Percentiles rank a stretch among this genome's conserved stretches.
phyloP scores from a whole-genome alignment of 495 filamentous ascomycete genomes.

The Diplogelasinospora grovesii region DNA sequence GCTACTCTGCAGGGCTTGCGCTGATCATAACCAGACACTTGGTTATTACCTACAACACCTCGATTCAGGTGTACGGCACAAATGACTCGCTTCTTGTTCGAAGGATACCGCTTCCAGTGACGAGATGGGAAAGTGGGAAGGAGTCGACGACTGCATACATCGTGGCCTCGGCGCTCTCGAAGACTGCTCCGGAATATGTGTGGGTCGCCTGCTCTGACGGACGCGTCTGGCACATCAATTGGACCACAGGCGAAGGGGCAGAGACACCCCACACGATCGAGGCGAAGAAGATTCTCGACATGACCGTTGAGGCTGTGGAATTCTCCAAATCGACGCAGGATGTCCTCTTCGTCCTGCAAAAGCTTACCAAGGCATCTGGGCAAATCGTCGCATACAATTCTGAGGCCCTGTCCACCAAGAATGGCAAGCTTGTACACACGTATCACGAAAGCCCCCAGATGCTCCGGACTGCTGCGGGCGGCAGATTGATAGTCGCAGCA shows the following conservation, averaged over 20 bases:
- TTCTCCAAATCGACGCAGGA: slow-evolving; percentile 30
- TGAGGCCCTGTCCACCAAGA: slow-evolving; percentile 13
- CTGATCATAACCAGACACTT: slow-evolving; percentile 54
- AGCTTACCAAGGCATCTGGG: slow-evolving; percentile 15
- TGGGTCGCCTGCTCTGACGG: slow-evolving; percentile 66
- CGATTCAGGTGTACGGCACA: slow-evolving; percentile 75
- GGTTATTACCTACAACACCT: slow-evolving; percentile 52
- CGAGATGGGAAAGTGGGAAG: slow-evolving; percentile 15
- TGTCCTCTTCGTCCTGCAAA: slow-evolving; percentile 38
- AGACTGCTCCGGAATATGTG: slow-evolving; percentile 48
- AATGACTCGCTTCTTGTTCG: slow-evolving; percentile 71
- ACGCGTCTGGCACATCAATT: slow-evolving; percentile 66
- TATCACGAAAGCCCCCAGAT: slow-evolving; percentile 25
- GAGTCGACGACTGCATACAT: slow-evolving; percentile 27
- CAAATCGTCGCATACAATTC: slow-evolving; percentile 38
- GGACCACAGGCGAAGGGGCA: slow-evolving; percentile 53
- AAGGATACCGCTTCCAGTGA: slow-evolving; percentile 40
- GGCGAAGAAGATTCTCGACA: slow-evolving; percentile 33
- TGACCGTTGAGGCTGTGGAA: slow-evolving; percentile 37
- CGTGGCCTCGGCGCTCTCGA: slow-evolving; percentile 54
- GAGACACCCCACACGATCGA: slow-evolving; percentile 30
- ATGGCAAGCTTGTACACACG: slow-evolving; percentile 25
- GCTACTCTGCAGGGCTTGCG: background rate
- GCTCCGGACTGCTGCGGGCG: slow-evolving; percentile 22
- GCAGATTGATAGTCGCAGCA: slow-evolving; percentile 31